Evolutionary conservation across 2,329 filamentous ascomycete genomes (phyloP).

Genomic region (Chaetomium strumarium): DNA sequence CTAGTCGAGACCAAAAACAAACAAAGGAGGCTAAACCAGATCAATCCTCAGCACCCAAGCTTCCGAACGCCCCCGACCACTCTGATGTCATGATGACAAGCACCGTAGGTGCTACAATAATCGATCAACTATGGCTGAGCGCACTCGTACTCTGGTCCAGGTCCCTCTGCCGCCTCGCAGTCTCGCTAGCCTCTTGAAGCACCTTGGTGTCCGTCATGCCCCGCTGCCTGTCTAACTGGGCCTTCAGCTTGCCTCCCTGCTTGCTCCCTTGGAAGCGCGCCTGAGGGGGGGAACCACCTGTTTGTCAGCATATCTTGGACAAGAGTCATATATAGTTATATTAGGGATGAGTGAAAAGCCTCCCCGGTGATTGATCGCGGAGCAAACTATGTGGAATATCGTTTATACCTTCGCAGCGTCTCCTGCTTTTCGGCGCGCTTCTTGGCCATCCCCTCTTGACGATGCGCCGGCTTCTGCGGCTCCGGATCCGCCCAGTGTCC

Average conservation of each 20-base stretch:
- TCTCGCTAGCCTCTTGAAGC: constrained; percentile 60
- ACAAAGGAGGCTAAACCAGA: neutral
- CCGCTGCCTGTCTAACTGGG: constrained; percentile 69
- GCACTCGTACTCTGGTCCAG: constrained; percentile 57
- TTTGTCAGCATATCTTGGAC: neutral
- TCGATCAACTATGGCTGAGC: constrained; percentile 41
- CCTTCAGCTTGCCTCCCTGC: constrained; percentile 57
- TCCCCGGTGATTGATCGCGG: neutral
- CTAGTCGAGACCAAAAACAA: too few species aligned
- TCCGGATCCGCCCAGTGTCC: constrained; percentile 54
- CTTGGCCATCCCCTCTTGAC: constrained; percentile 35
- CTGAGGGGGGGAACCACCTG: neutral
- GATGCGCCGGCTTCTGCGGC: constrained; percentile 13
- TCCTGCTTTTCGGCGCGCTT: constrained; percentile 68
- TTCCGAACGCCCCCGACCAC: neutral
- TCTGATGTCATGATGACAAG: neutral
- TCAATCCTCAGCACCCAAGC: neutral
- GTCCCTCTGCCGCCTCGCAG: constrained; percentile 60
- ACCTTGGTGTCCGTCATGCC: constrained; percentile 63
- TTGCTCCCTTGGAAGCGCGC: constrained; percentile 12
- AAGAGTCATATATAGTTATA: too few species aligned
- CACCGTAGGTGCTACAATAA: neutral
- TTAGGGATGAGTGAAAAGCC: neutral
- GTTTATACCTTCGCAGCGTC: constrained; percentile 80
- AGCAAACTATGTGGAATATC: constrained; percentile 13